Evolutionary conservation across 2,329 filamentous ascomycete genomes (phyloP), one percentile per base, ranked within the genome.

Genomic region (Cadophora malorum): DNA sequence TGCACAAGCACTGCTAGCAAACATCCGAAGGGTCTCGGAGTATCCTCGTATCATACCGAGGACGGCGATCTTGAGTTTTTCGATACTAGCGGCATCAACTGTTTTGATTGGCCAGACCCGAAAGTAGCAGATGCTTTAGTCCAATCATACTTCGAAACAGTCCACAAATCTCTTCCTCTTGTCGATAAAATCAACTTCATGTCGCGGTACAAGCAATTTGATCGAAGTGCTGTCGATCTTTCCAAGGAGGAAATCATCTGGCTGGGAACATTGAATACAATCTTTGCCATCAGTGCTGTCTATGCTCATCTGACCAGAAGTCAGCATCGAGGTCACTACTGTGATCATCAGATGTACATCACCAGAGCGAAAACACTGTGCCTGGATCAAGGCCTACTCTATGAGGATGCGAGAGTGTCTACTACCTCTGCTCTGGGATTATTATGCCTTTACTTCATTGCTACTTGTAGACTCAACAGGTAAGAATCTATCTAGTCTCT

Each of bases 221-320:
- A 49, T 14, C 60, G 63, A 14, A 55, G 49, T 12, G 53, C 72
- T 2, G 45, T 21, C 3, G 25, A 66, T 49, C 49, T 71, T 1
- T 61, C 67, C 19, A 25, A 19, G 4, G 69, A 73, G 14, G 67
- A 73, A 16, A n/a, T 50, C 3, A 58, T 72, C 14, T 75, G 72
- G 70, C 68, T 75, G 21, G 71, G 70, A 2, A 71, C 64, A 3
- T 21, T 74, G 16, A 76, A 76, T 60, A 65, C 67, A 28, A 65
- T 76, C 3, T 74, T 74, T 45, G 74, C 73, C 12, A 74, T 74
- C 10, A 67, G 65, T 52, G 63, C 73, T 10, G 66, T 69, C n/a
- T 70, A 69, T 52, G 67, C 68, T 16, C 66, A 73, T 50, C 66
- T 76, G 12, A 67, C 59, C 10, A 67, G 68, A 55, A 58, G 7